Evolutionary conservation across 139 green algal genomes (phyloP).

Genomic region (Gonium pectorale): DNA sequence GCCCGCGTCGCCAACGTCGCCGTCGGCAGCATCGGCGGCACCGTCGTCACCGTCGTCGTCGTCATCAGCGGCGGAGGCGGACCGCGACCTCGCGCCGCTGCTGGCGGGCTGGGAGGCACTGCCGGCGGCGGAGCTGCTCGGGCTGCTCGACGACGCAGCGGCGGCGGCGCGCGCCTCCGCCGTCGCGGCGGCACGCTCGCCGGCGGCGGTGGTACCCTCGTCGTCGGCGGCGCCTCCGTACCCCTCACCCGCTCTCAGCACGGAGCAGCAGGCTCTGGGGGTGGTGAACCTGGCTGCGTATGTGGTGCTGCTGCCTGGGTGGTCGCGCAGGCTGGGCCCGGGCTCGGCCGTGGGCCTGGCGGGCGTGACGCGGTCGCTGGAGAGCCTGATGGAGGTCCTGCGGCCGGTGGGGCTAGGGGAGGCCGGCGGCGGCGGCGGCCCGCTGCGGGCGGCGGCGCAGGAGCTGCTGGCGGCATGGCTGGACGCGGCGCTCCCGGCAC

Average conservation of each 20-base stretch:
- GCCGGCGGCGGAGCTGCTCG: neutral
- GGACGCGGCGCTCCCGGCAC: neutral
- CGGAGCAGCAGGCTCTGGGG: neutral
- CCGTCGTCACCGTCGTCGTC: no score
- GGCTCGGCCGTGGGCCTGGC: neutral
- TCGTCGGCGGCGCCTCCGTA: neutral
- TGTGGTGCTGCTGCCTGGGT: slow-evolving; percentile 18
- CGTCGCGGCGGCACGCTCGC: no score
- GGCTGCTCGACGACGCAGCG: slow-evolving; percentile 7
- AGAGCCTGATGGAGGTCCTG: neutral
- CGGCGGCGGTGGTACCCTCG: no score
- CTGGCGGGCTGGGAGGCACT: slow-evolving; percentile 7
- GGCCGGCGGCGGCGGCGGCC: neutral
- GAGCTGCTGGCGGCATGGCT: neutral
- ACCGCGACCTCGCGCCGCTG: neutral
- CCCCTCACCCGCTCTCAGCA: neutral
- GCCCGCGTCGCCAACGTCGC: no score
- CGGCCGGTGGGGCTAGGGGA: neutral
- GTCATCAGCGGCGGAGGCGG: no score
- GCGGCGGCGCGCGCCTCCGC: neutral
- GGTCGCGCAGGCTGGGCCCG: neutral
- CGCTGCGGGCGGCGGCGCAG: neutral
- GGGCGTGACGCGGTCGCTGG: neutral
- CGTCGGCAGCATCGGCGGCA: no score
- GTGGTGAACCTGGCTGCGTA: neutral